A percentile compares a stretch with the other conserved stretches of the same genome.
These are phyloP conservation scores for Coleophoma eucalyptorum DNA, from an alignment of 2,329 filamentous ascomycete genomes.

Conservation along the genomic window DNA sequence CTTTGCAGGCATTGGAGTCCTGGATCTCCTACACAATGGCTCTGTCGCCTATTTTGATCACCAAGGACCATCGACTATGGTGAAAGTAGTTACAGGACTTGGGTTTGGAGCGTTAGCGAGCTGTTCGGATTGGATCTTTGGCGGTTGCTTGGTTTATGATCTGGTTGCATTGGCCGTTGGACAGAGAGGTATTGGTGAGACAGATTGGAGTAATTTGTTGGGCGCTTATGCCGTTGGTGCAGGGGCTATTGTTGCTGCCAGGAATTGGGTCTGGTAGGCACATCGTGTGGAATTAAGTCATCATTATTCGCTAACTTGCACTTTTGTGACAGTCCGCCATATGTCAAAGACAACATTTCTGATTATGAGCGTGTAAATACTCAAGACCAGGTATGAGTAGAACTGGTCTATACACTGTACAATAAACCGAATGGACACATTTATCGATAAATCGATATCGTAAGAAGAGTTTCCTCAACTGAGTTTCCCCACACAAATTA, in stretches of 20 bases:
- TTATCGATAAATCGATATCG: too few relatives aligned
- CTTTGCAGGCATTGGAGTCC: conserved; percentile 55
- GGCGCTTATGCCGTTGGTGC: conserved; percentile 45
- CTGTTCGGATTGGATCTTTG: conserved; percentile 56
- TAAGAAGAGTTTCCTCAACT: too few relatives aligned
- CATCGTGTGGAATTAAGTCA: conserved; percentile 5
- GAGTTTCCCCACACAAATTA: too few relatives aligned
- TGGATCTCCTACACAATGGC: conserved; percentile 56
- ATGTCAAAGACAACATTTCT: conserved; percentile 9
- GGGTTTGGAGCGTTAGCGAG: conserved; percentile 46
- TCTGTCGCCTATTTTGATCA: conserved; percentile 51
- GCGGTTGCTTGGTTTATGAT: conserved; percentile 55
- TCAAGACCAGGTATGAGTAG: conserved; percentile 4
- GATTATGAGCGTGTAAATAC: conserved; percentile 14
- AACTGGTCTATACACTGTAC: too few relatives aligned
- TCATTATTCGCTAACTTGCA: conserved; percentile 3
- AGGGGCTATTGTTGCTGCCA: conserved; percentile 48
- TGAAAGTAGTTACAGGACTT: conserved; percentile 49
- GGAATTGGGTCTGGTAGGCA: conserved; percentile 47
- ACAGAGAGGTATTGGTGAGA: conserved; percentile 39
- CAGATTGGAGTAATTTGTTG: conserved; percentile 46
- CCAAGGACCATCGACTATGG: conserved; percentile 36
- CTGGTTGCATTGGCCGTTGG: conserved; percentile 50
- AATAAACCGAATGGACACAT: too few relatives aligned
- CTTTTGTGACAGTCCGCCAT: conserved; percentile 13